Evolutionary conservation across 306 rosid genomes (phyloP).

Genomic region (Begonia masoniana): DNA sequence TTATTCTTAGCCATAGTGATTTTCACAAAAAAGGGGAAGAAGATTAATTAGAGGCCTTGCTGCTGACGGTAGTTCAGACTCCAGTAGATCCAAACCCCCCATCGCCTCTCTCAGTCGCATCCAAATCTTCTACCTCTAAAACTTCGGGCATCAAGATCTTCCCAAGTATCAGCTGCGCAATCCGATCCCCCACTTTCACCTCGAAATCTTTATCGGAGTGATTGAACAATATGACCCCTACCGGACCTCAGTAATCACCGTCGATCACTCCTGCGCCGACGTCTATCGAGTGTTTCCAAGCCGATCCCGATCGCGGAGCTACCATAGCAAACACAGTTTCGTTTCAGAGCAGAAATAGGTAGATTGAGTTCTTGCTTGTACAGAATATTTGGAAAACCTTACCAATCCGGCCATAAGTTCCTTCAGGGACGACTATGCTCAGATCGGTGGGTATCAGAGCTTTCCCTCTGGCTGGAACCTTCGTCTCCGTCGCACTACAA

Average conservation of each 20-base stretch:
- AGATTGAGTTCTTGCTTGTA: background rate
- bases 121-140: slow-evolving; percentile 56
- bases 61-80: slow-evolving; percentile 15
- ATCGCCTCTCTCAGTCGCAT: slow-evolving; percentile 47
- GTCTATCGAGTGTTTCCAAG: slow-evolving; percentile 66
- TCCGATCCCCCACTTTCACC: slow-evolving; percentile 57
- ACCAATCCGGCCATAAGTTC: slow-evolving; percentile 79
- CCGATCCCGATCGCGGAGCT: slow-evolving; percentile 16
- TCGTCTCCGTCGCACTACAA: slow-evolving; percentile 38
- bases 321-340: slow-evolving; percentile 9
- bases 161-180: slow-evolving; percentile 74
- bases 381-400: background rate
- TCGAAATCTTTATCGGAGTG: slow-evolving; percentile 53
- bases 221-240: slow-evolving; percentile 77
- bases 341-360: slow-evolving; percentile 29
- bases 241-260: slow-evolving; percentile 73
- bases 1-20: no score
- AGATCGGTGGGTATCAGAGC: slow-evolving; percentile 66
- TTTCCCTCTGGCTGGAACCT: slow-evolving; percentile 65
- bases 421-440: slow-evolving; percentile 55
- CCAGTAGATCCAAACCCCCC: slow-evolving; percentile 94
- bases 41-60: no score
- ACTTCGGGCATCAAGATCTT: slow-evolving; percentile 53
- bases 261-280: slow-evolving; percentile 22
- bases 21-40: no score